A percentile compares a stretch with the other conserved stretches of the same genome.
Conservation (phyloP, 1,284 basidiomycete genomes). For the Inonotus hispidus region DNA sequence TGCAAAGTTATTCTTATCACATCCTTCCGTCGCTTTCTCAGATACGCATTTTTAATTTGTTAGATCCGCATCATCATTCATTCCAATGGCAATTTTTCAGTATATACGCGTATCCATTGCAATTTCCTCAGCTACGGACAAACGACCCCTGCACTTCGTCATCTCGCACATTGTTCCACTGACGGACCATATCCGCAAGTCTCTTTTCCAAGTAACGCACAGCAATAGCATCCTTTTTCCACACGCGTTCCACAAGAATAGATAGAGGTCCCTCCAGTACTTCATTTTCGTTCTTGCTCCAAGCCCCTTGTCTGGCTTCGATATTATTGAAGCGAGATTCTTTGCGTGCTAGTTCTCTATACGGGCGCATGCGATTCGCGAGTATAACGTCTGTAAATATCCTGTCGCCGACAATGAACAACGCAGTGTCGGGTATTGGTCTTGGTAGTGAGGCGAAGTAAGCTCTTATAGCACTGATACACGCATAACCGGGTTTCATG, state of each 20-base stretch:
- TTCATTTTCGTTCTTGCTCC: not conserved
- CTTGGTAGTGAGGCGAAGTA: conserved; percentile 54
- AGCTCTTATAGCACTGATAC: conserved; percentile 58
- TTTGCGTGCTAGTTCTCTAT: conserved; percentile 19
- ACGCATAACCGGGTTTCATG: conserved; percentile 76
- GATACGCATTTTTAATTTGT: not conserved
- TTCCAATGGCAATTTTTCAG: not conserved
- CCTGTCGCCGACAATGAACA: conserved; percentile 86
- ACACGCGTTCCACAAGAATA: conserved; percentile 64
- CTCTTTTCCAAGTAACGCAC: conserved; percentile 55
- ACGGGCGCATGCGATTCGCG: conserved; percentile 62
- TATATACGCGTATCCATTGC: not conserved
- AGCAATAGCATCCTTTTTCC: conserved; percentile 54
- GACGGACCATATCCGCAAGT: conserved; percentile 41
- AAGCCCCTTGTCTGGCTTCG: not conserved
- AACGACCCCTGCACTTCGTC: not conserved
- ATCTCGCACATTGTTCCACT: conserved; percentile 27
- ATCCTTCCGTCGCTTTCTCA: not conserved
- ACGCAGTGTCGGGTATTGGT: conserved; percentile 51
- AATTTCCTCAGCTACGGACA: not conserved
- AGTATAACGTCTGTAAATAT: conserved; percentile 89
- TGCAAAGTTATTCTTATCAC: not conserved
- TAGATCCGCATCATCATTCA: not conserved
- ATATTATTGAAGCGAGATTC: not conserved
- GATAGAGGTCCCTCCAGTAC: conserved; percentile 44